Evolutionary conservation across 805 yeast genomes (phyloP).

Genomic region (Millerozyma miso): DNA sequence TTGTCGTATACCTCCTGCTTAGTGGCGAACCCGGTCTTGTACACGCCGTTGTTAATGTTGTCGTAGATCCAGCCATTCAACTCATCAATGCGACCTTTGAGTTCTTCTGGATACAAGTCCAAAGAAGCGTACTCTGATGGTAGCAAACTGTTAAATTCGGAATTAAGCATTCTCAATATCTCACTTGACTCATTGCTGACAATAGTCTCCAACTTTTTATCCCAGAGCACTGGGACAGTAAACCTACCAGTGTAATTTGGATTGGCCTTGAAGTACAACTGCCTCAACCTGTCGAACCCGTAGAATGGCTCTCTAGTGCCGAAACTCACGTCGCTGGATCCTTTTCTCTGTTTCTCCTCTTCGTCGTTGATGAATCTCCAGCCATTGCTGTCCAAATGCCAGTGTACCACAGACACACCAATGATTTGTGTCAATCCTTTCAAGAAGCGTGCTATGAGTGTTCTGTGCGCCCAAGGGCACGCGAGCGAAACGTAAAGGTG

Average conservation of each 20-base stretch:
- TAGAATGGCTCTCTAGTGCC: constrained; percentile 47
- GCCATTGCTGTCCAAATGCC: constrained; percentile 84
- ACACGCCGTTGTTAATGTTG: constrained; percentile 86
- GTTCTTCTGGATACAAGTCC: constrained; percentile 58
- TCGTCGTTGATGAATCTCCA: constrained; percentile 72
- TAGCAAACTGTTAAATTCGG: constrained; percentile 62
- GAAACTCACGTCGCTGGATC: constrained; percentile 47
- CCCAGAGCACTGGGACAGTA: constrained; percentile 95
- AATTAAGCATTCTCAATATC: constrained; percentile 77
- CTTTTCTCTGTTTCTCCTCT: constrained; percentile 41
- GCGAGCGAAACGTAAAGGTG: constrained; percentile 84
- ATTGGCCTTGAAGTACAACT: constrained; percentile 71
- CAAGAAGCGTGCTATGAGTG: constrained; percentile 64
- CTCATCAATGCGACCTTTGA: constrained; percentile 62
- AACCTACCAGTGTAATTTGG: constrained; percentile 76
- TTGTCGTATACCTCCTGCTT: constrained; percentile 76
- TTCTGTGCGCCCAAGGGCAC: constrained; percentile 96
- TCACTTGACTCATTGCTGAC: constrained; percentile 92
- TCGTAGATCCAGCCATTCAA: constrained; percentile 80
- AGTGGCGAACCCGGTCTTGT: constrained; percentile 87
- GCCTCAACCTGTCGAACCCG: constrained; percentile 55
- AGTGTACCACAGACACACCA: constrained; percentile 77
- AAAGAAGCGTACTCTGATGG: constrained; percentile 45
- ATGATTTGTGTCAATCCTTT: constrained; percentile 64
- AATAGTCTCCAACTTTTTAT: constrained; percentile 72